These are phyloP conservation scores for Pholiota adiposa DNA, from an alignment of 1,284 basidiomycete genomes.

Conservation along the genomic window DNA sequence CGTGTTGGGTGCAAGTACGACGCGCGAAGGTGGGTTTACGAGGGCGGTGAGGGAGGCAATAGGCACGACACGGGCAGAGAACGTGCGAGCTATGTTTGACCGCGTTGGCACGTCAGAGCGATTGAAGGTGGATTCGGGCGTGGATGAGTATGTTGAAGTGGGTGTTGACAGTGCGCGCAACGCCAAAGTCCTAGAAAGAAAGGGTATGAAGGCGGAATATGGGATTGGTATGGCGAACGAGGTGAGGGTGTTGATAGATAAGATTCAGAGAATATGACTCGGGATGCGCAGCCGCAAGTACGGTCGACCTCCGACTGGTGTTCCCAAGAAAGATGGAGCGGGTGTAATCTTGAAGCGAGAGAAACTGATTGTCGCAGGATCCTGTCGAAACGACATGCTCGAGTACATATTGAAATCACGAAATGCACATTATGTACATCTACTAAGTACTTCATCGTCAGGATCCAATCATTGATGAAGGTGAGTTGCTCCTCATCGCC, in stretches of 20 bases:
- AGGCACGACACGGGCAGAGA: slow-evolving; percentile 9
- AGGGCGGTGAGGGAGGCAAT: slow-evolving; percentile 21
- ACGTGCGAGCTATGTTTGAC: slow-evolving; percentile 11
- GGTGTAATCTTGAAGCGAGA: too few relatives aligned
- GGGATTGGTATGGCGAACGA: slow-evolving; percentile 31
- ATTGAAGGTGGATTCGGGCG: neutral
- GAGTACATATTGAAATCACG: too few relatives aligned
- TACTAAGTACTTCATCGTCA: too few relatives aligned
- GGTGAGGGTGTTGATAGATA: slow-evolving; percentile 27
- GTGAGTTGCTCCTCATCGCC: neutral
- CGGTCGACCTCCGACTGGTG: too few relatives aligned
- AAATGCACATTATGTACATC: too few relatives aligned
- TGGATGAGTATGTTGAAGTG: neutral
- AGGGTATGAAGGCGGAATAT: slow-evolving; percentile 32
- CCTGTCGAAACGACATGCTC: too few relatives aligned
- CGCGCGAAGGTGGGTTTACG: slow-evolving; percentile 16
- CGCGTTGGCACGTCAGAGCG: slow-evolving; percentile 9
- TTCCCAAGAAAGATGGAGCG: too few relatives aligned
- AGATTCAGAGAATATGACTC: too few relatives aligned
- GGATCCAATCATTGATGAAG: too few relatives aligned
- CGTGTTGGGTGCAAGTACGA: slow-evolving; percentile 1
- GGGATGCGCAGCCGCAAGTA: too few relatives aligned
- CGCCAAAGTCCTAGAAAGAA: slow-evolving; percentile 28
- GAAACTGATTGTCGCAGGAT: too few relatives aligned
- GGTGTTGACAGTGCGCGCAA: slow-evolving; percentile 7